Evolutionary conservation across 2,329 filamentous ascomycete species (phyloP).

Genomic region (Pseudogymnoascus sp.): DNA sequence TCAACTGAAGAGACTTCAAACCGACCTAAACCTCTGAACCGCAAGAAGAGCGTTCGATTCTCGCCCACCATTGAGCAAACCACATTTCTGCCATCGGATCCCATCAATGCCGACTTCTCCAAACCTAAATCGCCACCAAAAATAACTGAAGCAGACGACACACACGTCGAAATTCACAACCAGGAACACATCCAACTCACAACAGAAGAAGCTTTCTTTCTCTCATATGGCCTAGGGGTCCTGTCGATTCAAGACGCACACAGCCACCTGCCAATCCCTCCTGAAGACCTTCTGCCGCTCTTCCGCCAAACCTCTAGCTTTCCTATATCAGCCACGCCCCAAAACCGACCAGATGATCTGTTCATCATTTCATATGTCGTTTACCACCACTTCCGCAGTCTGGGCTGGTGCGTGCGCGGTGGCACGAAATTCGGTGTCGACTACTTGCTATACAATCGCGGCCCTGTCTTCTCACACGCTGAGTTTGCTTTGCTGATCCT

Average conservation of each 20-base stretch:
- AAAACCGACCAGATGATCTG: conserved; percentile 59
- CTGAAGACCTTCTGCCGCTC: conserved; percentile 52
- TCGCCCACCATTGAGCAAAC: conserved; percentile 59
- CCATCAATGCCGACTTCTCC: conserved; percentile 15
- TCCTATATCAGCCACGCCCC: conserved; percentile 40
- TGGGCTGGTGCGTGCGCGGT: conserved; percentile 88
- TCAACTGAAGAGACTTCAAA: neutral
- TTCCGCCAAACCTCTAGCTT: conserved; percentile 65
- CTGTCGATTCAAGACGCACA: conserved; percentile 52
- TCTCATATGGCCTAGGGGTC: conserved; percentile 70
- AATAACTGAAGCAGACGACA: conserved; percentile 20
- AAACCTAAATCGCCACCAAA: conserved; percentile 10
- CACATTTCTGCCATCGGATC: conserved; percentile 47
- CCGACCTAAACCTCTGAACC: conserved; percentile 19
- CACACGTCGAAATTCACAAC: conserved; percentile 34
- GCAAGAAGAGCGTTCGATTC: conserved; percentile 60
- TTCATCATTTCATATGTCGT: conserved; percentile 83
- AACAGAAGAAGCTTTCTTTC: conserved; percentile 85
- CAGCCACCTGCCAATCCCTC: conserved; percentile 40
- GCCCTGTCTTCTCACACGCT: conserved; percentile 89
- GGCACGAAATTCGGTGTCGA: conserved; percentile 95
- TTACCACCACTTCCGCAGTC: conserved; percentile 91
- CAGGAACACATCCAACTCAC: conserved; percentile 89
- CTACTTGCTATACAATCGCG: conserved; percentile 87
- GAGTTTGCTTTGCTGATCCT: conserved; percentile 84